Evolutionary conservation across 2,329 filamentous ascomycete genomes (phyloP).

Genomic region (Apiospora saccharicola): DNA sequence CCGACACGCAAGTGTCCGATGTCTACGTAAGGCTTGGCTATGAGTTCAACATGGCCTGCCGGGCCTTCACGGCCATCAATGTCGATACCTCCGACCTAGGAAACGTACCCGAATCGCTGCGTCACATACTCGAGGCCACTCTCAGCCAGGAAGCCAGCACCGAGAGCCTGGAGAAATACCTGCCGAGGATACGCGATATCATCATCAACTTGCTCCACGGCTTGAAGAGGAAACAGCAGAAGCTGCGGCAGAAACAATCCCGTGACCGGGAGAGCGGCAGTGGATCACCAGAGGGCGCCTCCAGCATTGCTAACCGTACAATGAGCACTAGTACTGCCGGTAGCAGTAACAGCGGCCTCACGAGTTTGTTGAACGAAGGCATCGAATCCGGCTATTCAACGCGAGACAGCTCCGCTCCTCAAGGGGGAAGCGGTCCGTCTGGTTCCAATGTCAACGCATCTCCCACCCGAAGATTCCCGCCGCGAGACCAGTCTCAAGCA

Average conservation of each 20-base stretch:
- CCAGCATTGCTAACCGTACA: constrained; percentile 53
- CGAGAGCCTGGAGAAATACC: constrained; percentile 90
- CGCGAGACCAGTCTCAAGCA: constrained; percentile 57
- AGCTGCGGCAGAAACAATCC: constrained; percentile 71
- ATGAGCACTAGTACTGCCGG: constrained; percentile 66
- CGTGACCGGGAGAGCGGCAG: constrained; percentile 60
- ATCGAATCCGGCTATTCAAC: constrained; percentile 60
- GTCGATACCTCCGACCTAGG: constrained; percentile 94
- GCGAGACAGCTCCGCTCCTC: constrained; percentile 40
- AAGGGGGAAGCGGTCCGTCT: constrained; percentile 33
- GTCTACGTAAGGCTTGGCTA: constrained; percentile 97
- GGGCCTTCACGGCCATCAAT: constrained; percentile 95
- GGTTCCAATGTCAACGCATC: constrained; percentile 46
- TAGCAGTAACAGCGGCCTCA: constrained; percentile 66
- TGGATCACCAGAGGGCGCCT: constrained; percentile 43
- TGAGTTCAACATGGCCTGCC: constrained; percentile 98
- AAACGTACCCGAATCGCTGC: constrained; percentile 90
- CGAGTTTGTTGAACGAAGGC: constrained; percentile 66
- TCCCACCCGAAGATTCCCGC: constrained; percentile 56
- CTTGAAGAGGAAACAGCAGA: constrained; percentile 95
- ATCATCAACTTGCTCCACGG: constrained; percentile 98
- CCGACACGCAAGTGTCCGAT: constrained; percentile 94
- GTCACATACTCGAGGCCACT: constrained; percentile 92
- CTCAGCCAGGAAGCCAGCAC: constrained; percentile 95
- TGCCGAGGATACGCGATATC: constrained; percentile 95